Evolutionary conservation across 495 filamentous ascomycete genomes (phyloP).

Genomic region (Trichoderma orchidacearum): DNA sequence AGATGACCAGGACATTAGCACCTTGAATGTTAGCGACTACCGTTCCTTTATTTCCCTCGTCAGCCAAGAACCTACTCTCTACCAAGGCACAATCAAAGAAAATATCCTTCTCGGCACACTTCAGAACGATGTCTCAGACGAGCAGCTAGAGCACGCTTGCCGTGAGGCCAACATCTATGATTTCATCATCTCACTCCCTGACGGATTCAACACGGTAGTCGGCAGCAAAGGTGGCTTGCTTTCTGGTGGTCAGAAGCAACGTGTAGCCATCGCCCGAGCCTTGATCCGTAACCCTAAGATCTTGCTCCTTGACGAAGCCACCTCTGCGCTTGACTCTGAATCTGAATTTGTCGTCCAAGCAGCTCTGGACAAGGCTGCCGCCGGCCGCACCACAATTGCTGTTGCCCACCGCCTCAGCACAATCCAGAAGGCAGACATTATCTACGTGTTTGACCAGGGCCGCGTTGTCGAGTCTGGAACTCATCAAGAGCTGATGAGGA

Average conservation of each 20-base stretch:
- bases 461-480: conserved; percentile 60
- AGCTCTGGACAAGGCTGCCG: conserved; percentile 60
- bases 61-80: background rate
- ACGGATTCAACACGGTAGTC: conserved; percentile 63
- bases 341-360: conserved; percentile 74
- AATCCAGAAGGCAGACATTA: conserved; percentile 71
- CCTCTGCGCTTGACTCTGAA: conserved; percentile 67
- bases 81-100: background rate
- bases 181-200: conserved; percentile 51
- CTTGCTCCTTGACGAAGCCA: conserved; percentile 67
- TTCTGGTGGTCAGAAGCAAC: conserved; percentile 75
- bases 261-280: conserved; percentile 62
- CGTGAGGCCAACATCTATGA: conserved; percentile 86
- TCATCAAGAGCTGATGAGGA: conserved; percentile 51
- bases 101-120: conserved; percentile 48
- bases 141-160: conserved; percentile 59
- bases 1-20: conserved; percentile 55
- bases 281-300: conserved; percentile 54
- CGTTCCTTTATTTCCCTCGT: background rate
- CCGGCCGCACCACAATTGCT: conserved; percentile 64
- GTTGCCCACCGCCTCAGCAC: conserved; percentile 68
- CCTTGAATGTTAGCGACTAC: background rate
- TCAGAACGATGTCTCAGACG: conserved; percentile 49
- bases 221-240: conserved; percentile 67
- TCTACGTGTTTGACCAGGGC: conserved; percentile 73